phyloP scores from a whole-genome alignment of 2,329 filamentous ascomycete genomes.

The Pestalotiopsis sp. region DNA sequence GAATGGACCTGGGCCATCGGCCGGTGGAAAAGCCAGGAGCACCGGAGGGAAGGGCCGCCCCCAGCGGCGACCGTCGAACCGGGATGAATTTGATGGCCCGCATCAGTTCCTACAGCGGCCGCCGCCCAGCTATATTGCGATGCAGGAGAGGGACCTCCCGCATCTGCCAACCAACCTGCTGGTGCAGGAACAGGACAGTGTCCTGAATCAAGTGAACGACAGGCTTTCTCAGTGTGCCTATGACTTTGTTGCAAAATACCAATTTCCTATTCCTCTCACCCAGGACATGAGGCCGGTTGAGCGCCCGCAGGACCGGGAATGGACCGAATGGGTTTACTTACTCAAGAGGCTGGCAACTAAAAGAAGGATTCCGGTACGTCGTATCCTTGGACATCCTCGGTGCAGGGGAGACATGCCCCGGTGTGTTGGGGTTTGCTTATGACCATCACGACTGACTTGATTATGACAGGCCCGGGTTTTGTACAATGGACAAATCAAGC shows the following conservation, averaged over 20 bases:
- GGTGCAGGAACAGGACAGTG: conserved; percentile 82
- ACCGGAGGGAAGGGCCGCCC: conserved; percentile 49
- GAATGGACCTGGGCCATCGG: conserved; percentile 41
- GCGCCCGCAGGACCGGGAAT: conserved; percentile 56
- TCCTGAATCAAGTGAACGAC: conserved; percentile 81
- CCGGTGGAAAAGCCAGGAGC: conserved; percentile 47
- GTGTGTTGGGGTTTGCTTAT: background rate
- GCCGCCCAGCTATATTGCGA: conserved; percentile 69
- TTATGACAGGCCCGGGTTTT: conserved; percentile 64
- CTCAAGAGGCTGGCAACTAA: conserved; percentile 85
- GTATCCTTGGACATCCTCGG: background rate
- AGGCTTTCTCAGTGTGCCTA: conserved; percentile 83
- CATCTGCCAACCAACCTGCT: conserved; percentile 81
- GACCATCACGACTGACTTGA: background rate
- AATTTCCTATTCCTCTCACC: conserved; percentile 84
- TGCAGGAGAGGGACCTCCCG: conserved; percentile 79
- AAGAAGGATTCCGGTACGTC: conserved; percentile 39
- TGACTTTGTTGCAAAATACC: conserved; percentile 89
- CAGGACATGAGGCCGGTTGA: conserved; percentile 46
- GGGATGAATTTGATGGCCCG: conserved; percentile 88
- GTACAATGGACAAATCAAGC: conserved; percentile 90
- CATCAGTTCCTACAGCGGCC: conserved; percentile 80
- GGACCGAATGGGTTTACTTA: conserved; percentile 91
- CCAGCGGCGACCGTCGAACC: conserved; percentile 74
- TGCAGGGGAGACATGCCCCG: background rate